Evolutionary conservation across 2,329 filamentous ascomycete genomes (phyloP).

Genomic region (Stemphylium beticola): DNA sequence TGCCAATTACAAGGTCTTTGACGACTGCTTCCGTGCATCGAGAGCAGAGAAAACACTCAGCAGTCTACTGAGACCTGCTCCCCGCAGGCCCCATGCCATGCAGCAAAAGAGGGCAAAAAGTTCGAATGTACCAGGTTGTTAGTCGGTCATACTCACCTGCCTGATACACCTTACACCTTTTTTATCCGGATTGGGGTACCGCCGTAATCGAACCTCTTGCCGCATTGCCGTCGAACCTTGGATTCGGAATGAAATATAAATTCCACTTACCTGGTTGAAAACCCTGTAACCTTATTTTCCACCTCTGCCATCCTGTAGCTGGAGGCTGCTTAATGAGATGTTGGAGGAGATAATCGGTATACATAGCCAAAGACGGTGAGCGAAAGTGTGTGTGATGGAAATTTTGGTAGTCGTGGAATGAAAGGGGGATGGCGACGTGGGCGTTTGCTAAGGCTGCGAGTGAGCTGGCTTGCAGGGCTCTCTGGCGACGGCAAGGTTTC

Average conservation of each 20-base stretch:
- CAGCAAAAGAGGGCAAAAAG: neutral
- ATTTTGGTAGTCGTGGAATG: neutral
- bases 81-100: neutral
- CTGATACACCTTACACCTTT: neutral
- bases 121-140: neutral
- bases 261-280: neutral
- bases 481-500: neutral
- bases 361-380: neutral
- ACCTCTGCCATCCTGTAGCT: constrained; percentile 2
- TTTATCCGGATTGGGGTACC: too few species aligned
- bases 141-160: neutral
- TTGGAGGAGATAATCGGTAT: neutral
- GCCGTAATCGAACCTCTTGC: constrained; percentile 3
- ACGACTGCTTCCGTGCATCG: neutral
- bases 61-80: neutral
- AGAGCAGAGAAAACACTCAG: neutral
- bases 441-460: constrained; percentile 2
- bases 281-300: neutral
- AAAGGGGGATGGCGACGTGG: neutral
- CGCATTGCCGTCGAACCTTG: constrained; percentile 1
- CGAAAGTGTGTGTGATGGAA: neutral
- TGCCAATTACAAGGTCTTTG: too few species aligned
- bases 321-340: constrained; percentile 1
- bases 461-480: neutral
- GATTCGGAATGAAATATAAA: neutral